Percentiles rank a stretch among this genome's conserved stretches.
Evolutionary conservation across 2,329 filamentous ascomycete species (phyloP).

Genomic region (Lecanicillium sp.): DNA sequence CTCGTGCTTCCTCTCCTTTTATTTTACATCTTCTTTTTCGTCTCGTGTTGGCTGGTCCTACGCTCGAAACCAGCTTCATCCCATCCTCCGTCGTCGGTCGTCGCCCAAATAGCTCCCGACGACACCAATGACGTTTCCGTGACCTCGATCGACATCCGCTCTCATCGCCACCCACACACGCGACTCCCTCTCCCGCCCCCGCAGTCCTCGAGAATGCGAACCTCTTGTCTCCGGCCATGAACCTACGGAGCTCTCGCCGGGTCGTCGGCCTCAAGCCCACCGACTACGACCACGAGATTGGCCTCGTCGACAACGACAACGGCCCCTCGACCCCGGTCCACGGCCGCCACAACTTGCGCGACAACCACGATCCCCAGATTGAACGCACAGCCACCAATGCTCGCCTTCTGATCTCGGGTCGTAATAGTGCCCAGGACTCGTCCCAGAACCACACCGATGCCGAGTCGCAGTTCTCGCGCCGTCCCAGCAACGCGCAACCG

Average conservation of each 20-base stretch:
- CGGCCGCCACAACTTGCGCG: background rate
- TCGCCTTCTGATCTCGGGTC: slow-evolving; percentile 8
- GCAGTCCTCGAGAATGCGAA: no score
- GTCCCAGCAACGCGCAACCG: no score
- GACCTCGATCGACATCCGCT: no score
- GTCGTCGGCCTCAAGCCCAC: slow-evolving; percentile 45
- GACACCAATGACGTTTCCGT: no score
- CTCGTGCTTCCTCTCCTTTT: no score
- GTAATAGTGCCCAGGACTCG: background rate
- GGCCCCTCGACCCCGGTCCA: slow-evolving; percentile 11
- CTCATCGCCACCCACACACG: no score
- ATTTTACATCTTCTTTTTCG: no score
- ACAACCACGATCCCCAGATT: slow-evolving; percentile 4
- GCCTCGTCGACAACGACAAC: slow-evolving; percentile 54
- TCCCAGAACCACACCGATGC: background rate
- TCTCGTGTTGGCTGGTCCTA: no score
- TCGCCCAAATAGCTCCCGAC: no score
- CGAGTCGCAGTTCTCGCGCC: background rate
- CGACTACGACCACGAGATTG: slow-evolving; percentile 66
- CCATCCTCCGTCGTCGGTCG: no score
- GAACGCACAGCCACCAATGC: slow-evolving; percentile 8
- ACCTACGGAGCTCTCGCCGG: slow-evolving; percentile 45
- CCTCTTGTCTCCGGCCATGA: slow-evolving; percentile 12
- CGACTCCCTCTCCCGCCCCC: no score
- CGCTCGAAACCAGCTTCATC: no score